These are phyloP conservation scores for Strobilomyces echinocephalus DNA, from an alignment of 768 basidiomycete genomes.

Conservation along the genomic window DNA sequence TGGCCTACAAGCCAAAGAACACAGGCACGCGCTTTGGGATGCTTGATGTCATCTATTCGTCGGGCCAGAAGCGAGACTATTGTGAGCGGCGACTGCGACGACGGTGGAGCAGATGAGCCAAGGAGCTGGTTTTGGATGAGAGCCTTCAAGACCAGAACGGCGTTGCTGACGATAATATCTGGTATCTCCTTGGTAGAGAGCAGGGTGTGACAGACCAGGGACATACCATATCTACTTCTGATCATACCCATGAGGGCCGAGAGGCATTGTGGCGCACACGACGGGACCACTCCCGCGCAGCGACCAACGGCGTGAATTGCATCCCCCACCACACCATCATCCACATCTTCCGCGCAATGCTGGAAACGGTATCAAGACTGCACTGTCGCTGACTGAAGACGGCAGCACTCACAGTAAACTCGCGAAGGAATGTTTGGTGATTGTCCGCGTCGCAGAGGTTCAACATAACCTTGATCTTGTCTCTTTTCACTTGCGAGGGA, in stretches of 20 bases:
- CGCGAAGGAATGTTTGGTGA: conserved; percentile 65
- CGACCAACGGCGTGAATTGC: conserved; percentile 77
- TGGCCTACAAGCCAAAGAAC: conserved; percentile 93
- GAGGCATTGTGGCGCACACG: conserved; percentile 67
- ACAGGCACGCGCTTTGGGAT: conserved; percentile 78
- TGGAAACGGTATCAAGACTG: conserved; percentile 26
- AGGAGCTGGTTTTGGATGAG: conserved; percentile 69
- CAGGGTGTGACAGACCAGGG: neutral
- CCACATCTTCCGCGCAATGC: conserved; percentile 78
- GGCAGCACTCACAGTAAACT: conserved; percentile 66
- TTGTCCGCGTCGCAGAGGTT: conserved; percentile 62
- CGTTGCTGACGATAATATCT: conserved; percentile 76
- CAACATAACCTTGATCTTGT: conserved; percentile 74
- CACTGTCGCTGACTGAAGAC: neutral
- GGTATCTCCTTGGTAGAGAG: conserved; percentile 2
- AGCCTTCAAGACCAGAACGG: conserved; percentile 80
- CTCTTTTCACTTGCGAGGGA: conserved; percentile 56
- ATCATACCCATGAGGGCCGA: conserved; percentile 75
- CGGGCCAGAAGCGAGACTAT: conserved; percentile 79
- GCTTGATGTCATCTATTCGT: conserved; percentile 72
- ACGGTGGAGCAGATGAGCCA: conserved; percentile 25
- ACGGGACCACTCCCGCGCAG: conserved; percentile 65
- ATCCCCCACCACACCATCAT: conserved; percentile 66
- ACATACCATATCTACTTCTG: conserved; percentile 66
- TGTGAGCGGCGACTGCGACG: conserved; percentile 41